phyloP scores from a whole-genome alignment of 1,284 basidiomycete genomes.

The Fomitopsis schrenkii region DNA sequence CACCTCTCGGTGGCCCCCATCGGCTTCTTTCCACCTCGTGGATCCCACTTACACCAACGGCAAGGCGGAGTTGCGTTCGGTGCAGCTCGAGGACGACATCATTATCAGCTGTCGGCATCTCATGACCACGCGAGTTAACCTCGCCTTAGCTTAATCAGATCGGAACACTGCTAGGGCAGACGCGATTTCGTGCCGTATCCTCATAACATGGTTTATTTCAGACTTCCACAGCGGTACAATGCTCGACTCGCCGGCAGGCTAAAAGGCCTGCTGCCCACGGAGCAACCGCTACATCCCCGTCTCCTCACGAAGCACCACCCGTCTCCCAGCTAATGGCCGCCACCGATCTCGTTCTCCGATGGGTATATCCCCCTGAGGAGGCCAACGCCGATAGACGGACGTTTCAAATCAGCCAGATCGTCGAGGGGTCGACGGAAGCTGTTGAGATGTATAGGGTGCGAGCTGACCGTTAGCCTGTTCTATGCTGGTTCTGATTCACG shows the following conservation, averaged over 20 bases:
- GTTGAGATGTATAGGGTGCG: conserved; percentile 46
- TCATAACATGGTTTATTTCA: not conserved
- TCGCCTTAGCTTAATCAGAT: conserved; percentile 26
- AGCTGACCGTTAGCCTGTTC: not conserved
- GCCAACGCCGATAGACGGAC: conserved; percentile 39
- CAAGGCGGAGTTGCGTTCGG: not conserved
- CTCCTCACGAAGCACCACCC: not conserved
- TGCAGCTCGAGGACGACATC: not conserved
- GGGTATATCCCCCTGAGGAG: conserved; percentile 32
- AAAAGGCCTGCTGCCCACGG: not conserved
- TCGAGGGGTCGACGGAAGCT: conserved; percentile 25
- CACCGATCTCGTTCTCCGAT: conserved; percentile 37
- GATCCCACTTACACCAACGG: not conserved
- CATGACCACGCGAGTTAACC: conserved; percentile 25
- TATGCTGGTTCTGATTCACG: not conserved
- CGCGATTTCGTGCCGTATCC: not conserved
- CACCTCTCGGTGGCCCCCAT: not conserved
- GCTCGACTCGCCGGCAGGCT: not conserved
- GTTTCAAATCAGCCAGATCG: conserved; percentile 37
- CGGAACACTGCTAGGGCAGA: conserved; percentile 11
- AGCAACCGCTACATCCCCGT: not conserved
- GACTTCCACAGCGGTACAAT: not conserved
- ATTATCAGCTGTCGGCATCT: conserved; percentile 8
- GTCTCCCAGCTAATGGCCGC: conserved; percentile 18
- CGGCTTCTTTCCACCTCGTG: conserved; percentile 1